These are phyloP conservation scores for Trypanosoma cruzi DNA, from an alignment of 208 protist genomes.

Conservation along the genomic window DNA sequence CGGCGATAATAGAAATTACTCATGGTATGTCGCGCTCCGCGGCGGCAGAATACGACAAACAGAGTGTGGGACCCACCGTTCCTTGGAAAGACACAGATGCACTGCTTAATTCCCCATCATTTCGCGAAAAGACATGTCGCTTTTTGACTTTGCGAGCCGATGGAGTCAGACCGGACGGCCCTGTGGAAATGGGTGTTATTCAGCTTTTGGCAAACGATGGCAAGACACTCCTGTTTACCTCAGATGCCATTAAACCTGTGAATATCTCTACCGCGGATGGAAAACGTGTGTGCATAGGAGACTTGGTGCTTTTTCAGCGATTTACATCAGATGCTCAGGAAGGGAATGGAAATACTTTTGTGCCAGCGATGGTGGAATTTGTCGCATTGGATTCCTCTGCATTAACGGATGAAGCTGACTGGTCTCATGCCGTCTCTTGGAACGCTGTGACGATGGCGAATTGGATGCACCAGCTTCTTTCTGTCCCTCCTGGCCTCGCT, in stretches of 20 bases:
- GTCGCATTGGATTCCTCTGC: slow-evolving; percentile 50
- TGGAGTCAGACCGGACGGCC: slow-evolving; percentile 20
- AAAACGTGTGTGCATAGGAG: slow-evolving; percentile 44
- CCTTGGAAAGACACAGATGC: slow-evolving; percentile 9
- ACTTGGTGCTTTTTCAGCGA: slow-evolving; percentile 53
- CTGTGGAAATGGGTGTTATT: slow-evolving; percentile 51
- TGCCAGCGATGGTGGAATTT: slow-evolving; percentile 41
- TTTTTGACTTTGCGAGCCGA: slow-evolving; percentile 3
- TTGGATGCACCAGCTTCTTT: slow-evolving; percentile 53
- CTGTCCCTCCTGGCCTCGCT: slow-evolving; percentile 61
- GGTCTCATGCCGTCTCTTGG: slow-evolving; percentile 57
- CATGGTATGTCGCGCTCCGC: slow-evolving; percentile 24
- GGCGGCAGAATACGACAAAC: slow-evolving; percentile 10
- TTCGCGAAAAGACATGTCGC: slow-evolving; percentile 15
- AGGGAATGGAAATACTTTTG: neutral
- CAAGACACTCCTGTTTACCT: slow-evolving; percentile 50
- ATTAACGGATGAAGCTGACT: slow-evolving; percentile 63
- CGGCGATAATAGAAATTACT: slow-evolving; percentile 33
- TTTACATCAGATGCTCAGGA: slow-evolving; percentile 4
- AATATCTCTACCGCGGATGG: slow-evolving; percentile 20
- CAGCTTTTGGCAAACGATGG: slow-evolving; percentile 75
- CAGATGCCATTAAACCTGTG: slow-evolving; percentile 18
- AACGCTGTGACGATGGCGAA: slow-evolving; percentile 43
- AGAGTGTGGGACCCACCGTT: neutral
- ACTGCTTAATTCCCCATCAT: slow-evolving; percentile 15